Evolutionary conservation across 31 red algal genomes (phyloP).

Genomic region (Endocladia muricata): DNA sequence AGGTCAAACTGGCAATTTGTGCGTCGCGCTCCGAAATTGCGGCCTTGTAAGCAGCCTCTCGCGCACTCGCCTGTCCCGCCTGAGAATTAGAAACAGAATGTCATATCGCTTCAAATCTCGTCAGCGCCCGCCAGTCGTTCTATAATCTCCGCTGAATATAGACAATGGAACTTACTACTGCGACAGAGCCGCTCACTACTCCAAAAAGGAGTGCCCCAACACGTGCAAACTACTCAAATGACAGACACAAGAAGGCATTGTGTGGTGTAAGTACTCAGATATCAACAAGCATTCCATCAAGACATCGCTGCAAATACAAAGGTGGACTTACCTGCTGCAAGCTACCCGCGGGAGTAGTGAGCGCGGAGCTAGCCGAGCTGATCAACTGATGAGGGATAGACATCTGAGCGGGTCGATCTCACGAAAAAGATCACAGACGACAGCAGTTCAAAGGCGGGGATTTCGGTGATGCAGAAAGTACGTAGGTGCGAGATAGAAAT

Average conservation of each 20-base stretch:
- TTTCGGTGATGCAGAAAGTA: too few relatives aligned
- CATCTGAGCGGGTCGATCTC: too few relatives aligned
- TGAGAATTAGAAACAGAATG: not conserved
- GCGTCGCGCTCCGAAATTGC: conserved; percentile 35
- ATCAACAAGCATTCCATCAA: too few relatives aligned
- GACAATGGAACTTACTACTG: conserved; percentile 50
- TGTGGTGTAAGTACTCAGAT: not conserved
- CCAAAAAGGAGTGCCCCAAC: conserved; percentile 42
- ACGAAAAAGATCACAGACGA: too few relatives aligned
- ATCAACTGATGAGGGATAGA: too few relatives aligned
- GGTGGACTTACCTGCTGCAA: conserved; percentile 41
- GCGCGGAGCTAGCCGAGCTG: conserved; percentile 37
- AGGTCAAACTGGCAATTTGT: conserved; percentile 49
- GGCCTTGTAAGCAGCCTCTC: conserved; percentile 52
- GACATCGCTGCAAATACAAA: too few relatives aligned
- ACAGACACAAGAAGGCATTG: not conserved
- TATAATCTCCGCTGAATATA: not conserved
- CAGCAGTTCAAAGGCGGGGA: too few relatives aligned
- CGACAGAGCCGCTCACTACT: conserved; percentile 32
- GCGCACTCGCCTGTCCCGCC: conserved; percentile 16
- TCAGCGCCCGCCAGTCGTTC: too few relatives aligned
- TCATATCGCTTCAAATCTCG: not conserved
- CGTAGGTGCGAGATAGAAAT: too few relatives aligned
- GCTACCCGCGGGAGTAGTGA: conserved; percentile 25
- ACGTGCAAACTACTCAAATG: conserved; percentile 29